A percentile compares a stretch with the other conserved stretches of the same genome.
Conservation (phyloP, 2,329 filamentous ascomycete genomes). For the Calonectria crousiana region DNA sequence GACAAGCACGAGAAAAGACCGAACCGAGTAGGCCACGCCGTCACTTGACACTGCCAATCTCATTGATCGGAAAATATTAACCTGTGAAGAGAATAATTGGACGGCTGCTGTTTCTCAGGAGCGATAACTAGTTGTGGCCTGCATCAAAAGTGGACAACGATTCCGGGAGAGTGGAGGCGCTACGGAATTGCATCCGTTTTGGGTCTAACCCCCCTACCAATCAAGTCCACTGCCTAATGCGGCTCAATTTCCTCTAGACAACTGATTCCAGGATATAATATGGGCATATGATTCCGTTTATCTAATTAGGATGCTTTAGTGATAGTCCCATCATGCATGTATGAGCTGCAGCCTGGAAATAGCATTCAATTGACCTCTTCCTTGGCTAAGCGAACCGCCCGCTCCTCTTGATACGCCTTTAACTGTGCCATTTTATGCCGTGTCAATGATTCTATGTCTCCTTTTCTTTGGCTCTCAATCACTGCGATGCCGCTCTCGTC, state of each 20-base stretch:
- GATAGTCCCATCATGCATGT: no score
- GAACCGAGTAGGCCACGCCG: background rate
- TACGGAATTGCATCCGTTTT: background rate
- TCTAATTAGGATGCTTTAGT: background rate
- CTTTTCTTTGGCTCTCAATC: slow-evolving; percentile 38
- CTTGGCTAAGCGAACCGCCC: slow-evolving; percentile 14
- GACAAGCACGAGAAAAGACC: background rate
- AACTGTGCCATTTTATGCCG: slow-evolving; percentile 47
- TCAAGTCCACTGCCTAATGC: background rate
- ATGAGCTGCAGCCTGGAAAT: background rate
- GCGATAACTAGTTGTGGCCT: background rate
- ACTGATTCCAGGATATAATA: no score
- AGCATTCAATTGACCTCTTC: background rate
- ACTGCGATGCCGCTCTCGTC: slow-evolving; percentile 30
- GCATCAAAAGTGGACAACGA: background rate
- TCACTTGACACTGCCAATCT: background rate
- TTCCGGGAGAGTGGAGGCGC: background rate
- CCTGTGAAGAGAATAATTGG: background rate
- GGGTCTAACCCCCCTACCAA: background rate
- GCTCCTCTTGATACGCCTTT: slow-evolving; percentile 46
- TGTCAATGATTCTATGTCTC: slow-evolving; percentile 42
- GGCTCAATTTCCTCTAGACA: background rate
- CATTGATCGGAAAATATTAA: background rate
- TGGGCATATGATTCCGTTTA: background rate
- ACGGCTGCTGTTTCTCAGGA: background rate